Conservation (phyloP, 371 early-diverging fungal species). For the Mortierella sp. region DNA sequence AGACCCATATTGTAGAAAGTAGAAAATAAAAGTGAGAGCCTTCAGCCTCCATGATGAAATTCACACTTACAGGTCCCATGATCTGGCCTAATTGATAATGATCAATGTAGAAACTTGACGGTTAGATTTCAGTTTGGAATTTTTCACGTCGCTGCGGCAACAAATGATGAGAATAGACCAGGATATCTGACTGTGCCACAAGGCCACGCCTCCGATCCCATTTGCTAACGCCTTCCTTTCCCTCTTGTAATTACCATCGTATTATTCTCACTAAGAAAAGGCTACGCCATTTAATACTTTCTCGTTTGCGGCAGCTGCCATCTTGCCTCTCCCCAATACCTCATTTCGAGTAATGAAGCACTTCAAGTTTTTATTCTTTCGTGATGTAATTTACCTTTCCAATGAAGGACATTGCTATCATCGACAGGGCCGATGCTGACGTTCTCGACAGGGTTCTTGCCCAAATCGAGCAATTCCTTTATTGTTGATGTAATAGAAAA, state of each 20-base stretch:
- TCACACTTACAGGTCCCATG: constrained; percentile 37
- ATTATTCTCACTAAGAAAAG: background rate
- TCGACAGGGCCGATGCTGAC: constrained; percentile 76
- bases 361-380: background rate
- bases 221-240: constrained; percentile 3
- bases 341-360: background rate
- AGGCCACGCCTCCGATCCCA: background rate
- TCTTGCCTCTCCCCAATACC: background rate
- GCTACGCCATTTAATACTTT: background rate
- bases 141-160: background rate
- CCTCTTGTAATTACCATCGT: background rate
- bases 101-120: background rate
- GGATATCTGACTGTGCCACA: constrained; percentile 9
- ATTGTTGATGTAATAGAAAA: background rate
- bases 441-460: constrained; percentile 74
- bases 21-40: background rate
- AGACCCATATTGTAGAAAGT: background rate
- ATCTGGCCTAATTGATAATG: constrained; percentile 27
- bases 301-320: background rate
- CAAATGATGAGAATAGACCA: background rate
- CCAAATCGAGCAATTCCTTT: constrained; percentile 82
- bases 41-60: background rate
- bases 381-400: constrained; percentile 70
- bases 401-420: constrained; percentile 80
- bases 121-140: background rate